A percentile compares a stretch with the other conserved stretches of the same genome.
These are phyloP conservation scores for Echium plantagineum DNA, from an alignment of 257 asterid species.

Conservation along the genomic window DNA sequence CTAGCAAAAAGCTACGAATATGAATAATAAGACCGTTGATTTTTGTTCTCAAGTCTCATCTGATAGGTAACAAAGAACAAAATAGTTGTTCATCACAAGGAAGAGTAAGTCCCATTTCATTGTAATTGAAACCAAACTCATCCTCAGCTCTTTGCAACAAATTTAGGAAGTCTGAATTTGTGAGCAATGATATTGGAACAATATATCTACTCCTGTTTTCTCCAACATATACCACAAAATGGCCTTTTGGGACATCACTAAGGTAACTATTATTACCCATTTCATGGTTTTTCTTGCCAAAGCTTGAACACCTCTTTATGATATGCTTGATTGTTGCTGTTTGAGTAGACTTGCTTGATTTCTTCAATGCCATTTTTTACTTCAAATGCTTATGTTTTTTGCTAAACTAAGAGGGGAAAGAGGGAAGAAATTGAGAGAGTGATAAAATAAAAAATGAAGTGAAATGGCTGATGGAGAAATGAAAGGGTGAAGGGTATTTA, in stretches of 20 bases:
- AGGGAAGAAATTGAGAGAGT: not conserved
- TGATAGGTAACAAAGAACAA: constrained; percentile 1
- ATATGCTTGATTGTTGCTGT: constrained; percentile 11
- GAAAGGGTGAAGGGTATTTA: not conserved
- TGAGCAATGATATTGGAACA: constrained; percentile 10
- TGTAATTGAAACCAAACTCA: constrained; percentile 15
- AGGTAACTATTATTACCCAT: not conserved
- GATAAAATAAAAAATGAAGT: not conserved
- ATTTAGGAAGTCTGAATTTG: constrained; percentile 10
- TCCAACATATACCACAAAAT: constrained; percentile 15
- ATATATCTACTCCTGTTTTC: constrained; percentile 14
- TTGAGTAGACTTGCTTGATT: constrained; percentile 10
- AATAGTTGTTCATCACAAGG: constrained; percentile 16
- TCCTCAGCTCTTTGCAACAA: constrained; percentile 14
- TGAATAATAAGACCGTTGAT: too few species aligned
- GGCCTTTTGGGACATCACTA: constrained; percentile 15
- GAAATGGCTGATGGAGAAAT: not conserved
- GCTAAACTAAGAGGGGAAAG: not conserved
- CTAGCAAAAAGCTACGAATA: too few species aligned
- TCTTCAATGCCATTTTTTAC: constrained; percentile 13
- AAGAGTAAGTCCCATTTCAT: constrained; percentile 14
- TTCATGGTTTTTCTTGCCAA: constrained; percentile 10
- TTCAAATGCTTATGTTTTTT: not conserved
- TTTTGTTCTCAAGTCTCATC: not conserved
- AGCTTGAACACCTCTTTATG: constrained; percentile 13